Percentiles rank a stretch among this genome's conserved stretches.
phyloP scores from a whole-genome alignment of 768 basidiomycete genomes.

The Pisolithus tinctorius region DNA sequence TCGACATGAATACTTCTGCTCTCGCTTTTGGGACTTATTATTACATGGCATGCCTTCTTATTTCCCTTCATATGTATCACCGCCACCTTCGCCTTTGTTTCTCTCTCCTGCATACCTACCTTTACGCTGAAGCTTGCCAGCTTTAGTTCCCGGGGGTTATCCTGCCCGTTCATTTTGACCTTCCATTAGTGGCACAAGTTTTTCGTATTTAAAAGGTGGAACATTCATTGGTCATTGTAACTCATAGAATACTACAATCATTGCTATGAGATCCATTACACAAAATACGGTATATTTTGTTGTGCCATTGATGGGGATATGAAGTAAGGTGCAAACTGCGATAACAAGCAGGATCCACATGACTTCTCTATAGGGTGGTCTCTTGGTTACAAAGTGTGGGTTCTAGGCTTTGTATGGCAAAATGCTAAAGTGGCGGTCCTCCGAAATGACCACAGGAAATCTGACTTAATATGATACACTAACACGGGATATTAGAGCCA shows the following conservation, averaged over 20 bases:
- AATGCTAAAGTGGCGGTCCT: too few species aligned
- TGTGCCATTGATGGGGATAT: neutral
- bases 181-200: conserved; percentile 1
- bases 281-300: conserved; percentile 22
- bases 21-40: conserved; percentile 10
- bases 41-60: conserved; percentile 3
- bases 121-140: conserved; percentile 5
- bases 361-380: too few species aligned
- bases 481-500: too few species aligned
- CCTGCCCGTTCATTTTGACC: neutral
- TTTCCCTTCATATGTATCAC: conserved; percentile 7
- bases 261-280: conserved; percentile 20
- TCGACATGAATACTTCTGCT: conserved; percentile 7
- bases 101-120: conserved; percentile 11
- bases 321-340: too few species aligned
- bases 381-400: too few species aligned
- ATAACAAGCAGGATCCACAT: too few species aligned
- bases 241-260: conserved; percentile 30
- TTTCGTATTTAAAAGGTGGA: conserved; percentile 27
- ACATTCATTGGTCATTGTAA: conserved; percentile 31
- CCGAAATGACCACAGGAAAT: too few species aligned
- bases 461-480: too few species aligned
- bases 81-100: conserved; percentile 9
- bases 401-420: too few species aligned
- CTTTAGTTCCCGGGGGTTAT: neutral